Conservation (phyloP, 495 filamentous ascomycete species). For the Daldinia vernicosa region DNA sequence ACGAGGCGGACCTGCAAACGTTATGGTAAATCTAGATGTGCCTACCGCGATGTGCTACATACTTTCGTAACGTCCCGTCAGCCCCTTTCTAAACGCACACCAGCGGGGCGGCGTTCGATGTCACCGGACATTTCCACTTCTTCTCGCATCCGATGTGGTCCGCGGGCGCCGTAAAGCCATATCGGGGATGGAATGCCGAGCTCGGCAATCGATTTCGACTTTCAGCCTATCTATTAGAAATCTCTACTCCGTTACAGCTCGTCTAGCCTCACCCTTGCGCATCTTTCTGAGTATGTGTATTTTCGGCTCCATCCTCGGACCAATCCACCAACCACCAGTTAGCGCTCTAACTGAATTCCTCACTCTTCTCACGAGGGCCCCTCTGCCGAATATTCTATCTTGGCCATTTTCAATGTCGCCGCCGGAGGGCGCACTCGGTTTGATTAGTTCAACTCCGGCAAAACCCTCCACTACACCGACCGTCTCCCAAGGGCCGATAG, state of each 20-base stretch:
- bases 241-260: conserved; percentile 40
- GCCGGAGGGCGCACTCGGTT: conserved; percentile 49
- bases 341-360: conserved; percentile 47
- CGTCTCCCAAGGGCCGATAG: conserved; percentile 72
- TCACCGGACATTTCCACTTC: conserved; percentile 1
- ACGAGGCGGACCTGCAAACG: conserved; percentile 17
- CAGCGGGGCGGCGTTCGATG: conserved; percentile 20
- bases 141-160: conserved; percentile 12
- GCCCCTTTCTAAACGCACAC: conserved; percentile 26
- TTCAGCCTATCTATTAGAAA: conserved; percentile 35
- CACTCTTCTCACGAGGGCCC: conserved; percentile 41
- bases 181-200: conserved; percentile 24
- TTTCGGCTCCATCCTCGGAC: conserved; percentile 65
- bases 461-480: conserved; percentile 75
- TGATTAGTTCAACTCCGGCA: conserved; percentile 71
- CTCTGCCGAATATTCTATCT: conserved; percentile 48
- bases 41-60: conserved; percentile 19
- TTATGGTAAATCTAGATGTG: conserved; percentile 21
- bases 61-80: conserved; percentile 37
- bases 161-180: conserved; percentile 39
- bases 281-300: conserved; percentile 66
- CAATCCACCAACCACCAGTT: conserved; percentile 71
- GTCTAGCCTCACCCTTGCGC: conserved; percentile 44
- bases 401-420: conserved; percentile 46
- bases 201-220: conserved; percentile 25